Evolutionary conservation across 306 rosid genomes (phyloP), one percentile per base, ranked within the genome.

Genomic region (Vicia faba): DNA sequence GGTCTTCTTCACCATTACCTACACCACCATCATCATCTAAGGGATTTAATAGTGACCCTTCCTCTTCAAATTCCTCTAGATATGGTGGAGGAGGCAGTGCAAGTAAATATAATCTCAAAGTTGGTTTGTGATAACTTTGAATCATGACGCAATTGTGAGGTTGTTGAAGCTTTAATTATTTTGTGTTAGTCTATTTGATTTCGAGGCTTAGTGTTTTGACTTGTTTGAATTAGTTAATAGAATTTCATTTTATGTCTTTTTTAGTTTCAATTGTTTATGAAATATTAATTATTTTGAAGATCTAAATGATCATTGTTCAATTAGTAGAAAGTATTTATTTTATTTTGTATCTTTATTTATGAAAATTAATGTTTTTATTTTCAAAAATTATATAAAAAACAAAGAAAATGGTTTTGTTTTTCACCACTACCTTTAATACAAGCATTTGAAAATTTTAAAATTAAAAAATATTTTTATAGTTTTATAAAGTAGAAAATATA

Each of bases 91-190:
- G 35, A 0, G 3, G 4, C 4, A 1, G 11, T 43, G 43, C 64
- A 9, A 69, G 73, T 33, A 74, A 73, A 36, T 66, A 54, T 53
- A 78, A 61, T 14, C 19, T 8, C 2, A 41, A 68, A 19, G 50
- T 25, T 33, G 12, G 19, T n/a, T 9, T 59, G 28, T 35, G 9
- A 5, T 4, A 16, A 16, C 38, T 31, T 3, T 61, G 49, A 19
- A 38, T 38, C 18, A 61, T 38, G 49, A 1, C 15, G 16, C 46
- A 60, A 18, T 9, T 10, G 13, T 31, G 20, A 3, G 15, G 40
- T 29, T 13, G 12, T 28, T 55, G 20, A 19, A 56, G 39, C 40
- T 26, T 25, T 28, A 1, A 15, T 33, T 35, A 45, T 14, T 36
- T 11, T 15, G 36, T 60, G 28, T 28, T 28, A 25, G 64, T 60